A percentile compares a stretch with the other conserved stretches of the same genome.
phyloP scores from a whole-genome alignment of 1,139 yeast genomes.

The Scheffersomyces titani region DNA sequence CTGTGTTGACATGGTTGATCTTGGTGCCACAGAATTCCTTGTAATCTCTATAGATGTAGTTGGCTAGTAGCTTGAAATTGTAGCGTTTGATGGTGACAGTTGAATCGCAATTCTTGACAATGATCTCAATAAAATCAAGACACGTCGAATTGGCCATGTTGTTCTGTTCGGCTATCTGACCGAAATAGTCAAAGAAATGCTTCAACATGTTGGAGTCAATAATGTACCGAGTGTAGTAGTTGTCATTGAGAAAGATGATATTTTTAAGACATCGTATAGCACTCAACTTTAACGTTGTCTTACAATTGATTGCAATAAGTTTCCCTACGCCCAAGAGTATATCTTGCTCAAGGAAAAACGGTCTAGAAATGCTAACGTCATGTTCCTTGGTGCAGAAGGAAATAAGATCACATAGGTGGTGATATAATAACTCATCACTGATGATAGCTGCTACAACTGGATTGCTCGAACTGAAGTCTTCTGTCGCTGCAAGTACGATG shows the following conservation, averaged over 20 bases:
- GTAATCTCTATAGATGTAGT: conserved; percentile 49
- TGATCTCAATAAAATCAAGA: conserved; percentile 63
- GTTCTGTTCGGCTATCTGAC: conserved; percentile 51
- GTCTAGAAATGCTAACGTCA: conserved; percentile 53
- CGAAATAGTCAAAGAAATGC: conserved; percentile 52
- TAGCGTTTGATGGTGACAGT: conserved; percentile 23
- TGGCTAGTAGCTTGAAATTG: conserved; percentile 50
- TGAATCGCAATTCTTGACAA: conserved; percentile 37
- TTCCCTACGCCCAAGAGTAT: conserved; percentile 55
- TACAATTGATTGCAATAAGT: conserved; percentile 37
- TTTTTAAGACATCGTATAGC: conserved; percentile 66
- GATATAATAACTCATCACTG: conserved; percentile 48
- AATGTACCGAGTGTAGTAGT: conserved; percentile 55
- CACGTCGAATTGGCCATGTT: conserved; percentile 77
- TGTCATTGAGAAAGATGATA: conserved; percentile 62
- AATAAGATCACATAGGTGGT: conserved; percentile 69
- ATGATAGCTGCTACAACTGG: conserved; percentile 13
- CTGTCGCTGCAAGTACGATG: conserved; percentile 26
- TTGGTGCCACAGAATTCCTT: conserved; percentile 33
- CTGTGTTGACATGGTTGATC: conserved; percentile 32
- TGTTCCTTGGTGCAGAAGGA: conserved; percentile 69
- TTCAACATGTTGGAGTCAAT: conserved; percentile 56
- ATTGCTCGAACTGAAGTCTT: conserved; percentile 8
- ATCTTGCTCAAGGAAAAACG: conserved; percentile 60
- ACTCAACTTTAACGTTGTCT: conserved; percentile 59